A percentile compares a stretch with the other conserved stretches of the same genome.
These are phyloP conservation scores for Cryphonectria nitschkei DNA, from an alignment of 2,329 filamentous ascomycete genomes.

Conservation along the genomic window DNA sequence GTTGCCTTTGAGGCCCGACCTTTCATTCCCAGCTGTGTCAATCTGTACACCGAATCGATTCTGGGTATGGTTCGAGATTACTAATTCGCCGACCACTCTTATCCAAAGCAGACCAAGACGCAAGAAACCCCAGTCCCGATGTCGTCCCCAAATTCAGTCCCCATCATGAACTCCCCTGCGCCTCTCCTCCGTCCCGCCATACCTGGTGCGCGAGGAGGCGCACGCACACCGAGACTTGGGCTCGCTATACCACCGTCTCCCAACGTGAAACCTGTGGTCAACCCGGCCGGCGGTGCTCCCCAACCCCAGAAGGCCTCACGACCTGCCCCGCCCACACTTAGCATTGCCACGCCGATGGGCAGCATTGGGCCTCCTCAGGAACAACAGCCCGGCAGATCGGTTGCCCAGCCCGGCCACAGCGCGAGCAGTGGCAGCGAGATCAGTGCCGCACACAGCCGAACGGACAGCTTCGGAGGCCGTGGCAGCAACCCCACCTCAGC, in stretches of 20 bases:
- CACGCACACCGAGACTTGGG: constrained; percentile 76
- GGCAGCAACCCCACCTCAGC: constrained; percentile 83
- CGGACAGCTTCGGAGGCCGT: constrained; percentile 80
- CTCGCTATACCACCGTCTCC: constrained; percentile 89
- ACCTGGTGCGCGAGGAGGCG: constrained; percentile 66
- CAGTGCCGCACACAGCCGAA: constrained; percentile 77
- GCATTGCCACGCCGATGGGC: constrained; percentile 87
- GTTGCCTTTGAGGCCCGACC: neutral
- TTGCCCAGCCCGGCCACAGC: constrained; percentile 63
- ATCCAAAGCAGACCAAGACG: constrained; percentile 20
- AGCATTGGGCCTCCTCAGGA: constrained; percentile 74
- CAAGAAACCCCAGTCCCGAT: constrained; percentile 23
- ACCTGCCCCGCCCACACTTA: constrained; percentile 76
- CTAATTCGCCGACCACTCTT: constrained; percentile 12
- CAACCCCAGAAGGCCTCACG: constrained; percentile 47
- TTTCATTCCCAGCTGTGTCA: neutral
- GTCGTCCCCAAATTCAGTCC: constrained; percentile 37
- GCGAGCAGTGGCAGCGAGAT: constrained; percentile 79
- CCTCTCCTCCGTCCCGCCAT: constrained; percentile 84
- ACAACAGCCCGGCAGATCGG: constrained; percentile 57
- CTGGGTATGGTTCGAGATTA: neutral
- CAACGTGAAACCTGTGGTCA: constrained; percentile 75
- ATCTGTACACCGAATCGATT: neutral
- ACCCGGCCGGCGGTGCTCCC: constrained; percentile 39
- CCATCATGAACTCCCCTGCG: constrained; percentile 70